These are phyloP conservation scores for Colletotrichum phormii DNA, from an alignment of 2,329 filamentous ascomycete genomes.

Conservation along the genomic window DNA sequence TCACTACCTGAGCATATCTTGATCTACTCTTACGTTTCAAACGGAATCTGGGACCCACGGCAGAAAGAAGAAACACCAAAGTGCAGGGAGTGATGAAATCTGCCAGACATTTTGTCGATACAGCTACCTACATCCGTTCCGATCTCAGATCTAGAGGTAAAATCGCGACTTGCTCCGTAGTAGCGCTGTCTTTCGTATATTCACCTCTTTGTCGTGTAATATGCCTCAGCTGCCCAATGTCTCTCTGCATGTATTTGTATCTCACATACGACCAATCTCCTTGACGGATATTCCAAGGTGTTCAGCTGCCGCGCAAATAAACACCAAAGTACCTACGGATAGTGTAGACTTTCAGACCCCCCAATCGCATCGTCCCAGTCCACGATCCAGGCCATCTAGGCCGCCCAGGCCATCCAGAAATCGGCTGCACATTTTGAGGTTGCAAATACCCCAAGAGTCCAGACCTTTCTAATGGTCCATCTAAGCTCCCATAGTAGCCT, in stretches of 20 bases:
- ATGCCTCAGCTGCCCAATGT: not conserved
- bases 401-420: not conserved
- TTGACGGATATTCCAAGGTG: not conserved
- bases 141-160: not conserved
- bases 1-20: not conserved
- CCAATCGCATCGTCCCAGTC: conserved; percentile 1
- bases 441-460: conserved; percentile 9
- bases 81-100: not conserved
- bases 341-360: not conserved
- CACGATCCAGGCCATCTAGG: conserved; percentile 11
- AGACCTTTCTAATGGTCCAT: not conserved
- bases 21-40: not conserved
- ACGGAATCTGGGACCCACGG: conserved; percentile 5
- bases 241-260: not conserved
- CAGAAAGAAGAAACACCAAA: not conserved
- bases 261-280: not conserved
- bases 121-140: not conserved
- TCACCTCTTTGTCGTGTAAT: not conserved
- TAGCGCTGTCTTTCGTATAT: not conserved
- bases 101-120: not conserved
- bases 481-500: not conserved
- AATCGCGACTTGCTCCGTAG: not conserved
- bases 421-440: not conserved
- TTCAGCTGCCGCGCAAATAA: conserved; percentile 10
- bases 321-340: not conserved